Evolutionary conservation across 164 flowering plant species (phyloP).

Genomic region (Magnolia officinalis): DNA sequence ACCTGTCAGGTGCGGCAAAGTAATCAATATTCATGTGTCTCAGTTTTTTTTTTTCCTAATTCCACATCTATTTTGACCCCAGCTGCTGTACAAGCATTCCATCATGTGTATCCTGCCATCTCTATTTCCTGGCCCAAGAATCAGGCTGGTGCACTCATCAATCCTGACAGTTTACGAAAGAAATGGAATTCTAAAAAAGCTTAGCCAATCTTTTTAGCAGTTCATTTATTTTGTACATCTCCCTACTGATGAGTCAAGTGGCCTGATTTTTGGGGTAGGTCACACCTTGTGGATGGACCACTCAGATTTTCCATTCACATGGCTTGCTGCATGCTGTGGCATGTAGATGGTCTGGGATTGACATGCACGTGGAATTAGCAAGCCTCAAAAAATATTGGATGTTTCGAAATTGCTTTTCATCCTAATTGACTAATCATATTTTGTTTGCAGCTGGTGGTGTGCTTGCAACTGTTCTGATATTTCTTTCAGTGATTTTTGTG

Average conservation of each 20-base stretch:
- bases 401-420: not conserved
- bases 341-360: no score
- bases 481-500: constrained; percentile 46
- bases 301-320: no score
- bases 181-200: not conserved
- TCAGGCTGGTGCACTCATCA: not conserved
- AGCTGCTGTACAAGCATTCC: not conserved
- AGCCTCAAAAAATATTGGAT: not conserved
- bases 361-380: not conserved
- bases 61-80: not conserved
- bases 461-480: constrained; percentile 59
- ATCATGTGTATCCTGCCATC: not conserved
- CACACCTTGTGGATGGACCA: no score
- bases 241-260: not conserved
- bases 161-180: not conserved
- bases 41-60: not conserved
- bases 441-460: constrained; percentile 81
- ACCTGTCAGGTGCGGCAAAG: constrained; percentile 64
- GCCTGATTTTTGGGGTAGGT: not conserved
- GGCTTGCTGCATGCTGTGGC: no score
- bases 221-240: no score
- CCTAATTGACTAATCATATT: constrained; percentile 1
- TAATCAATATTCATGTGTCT: constrained; percentile 6
- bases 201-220: not conserved
- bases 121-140: not conserved